phyloP scores from a whole-genome alignment of 108 stramenopile genomes.

The Stephanodiscus triporus region DNA sequence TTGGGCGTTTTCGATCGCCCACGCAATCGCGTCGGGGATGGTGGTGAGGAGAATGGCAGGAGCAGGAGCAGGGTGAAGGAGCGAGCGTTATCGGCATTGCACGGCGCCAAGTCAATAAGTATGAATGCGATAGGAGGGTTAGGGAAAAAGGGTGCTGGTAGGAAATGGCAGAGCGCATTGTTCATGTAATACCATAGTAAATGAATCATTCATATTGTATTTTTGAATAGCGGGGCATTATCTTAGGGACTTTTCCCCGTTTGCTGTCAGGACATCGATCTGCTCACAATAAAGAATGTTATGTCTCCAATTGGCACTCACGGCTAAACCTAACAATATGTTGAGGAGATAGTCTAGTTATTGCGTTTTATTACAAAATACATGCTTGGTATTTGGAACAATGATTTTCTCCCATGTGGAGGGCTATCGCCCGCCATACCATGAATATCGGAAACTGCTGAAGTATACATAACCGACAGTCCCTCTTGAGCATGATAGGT shows the following conservation, averaged over 20 bases:
- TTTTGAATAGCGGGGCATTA: too few species aligned
- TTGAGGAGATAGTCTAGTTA: too few species aligned
- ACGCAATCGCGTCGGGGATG: constrained; percentile 14
- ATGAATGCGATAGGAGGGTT: constrained; percentile 35
- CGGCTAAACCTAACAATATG: too few species aligned
- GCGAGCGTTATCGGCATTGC: constrained; percentile 12
- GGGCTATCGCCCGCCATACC: too few species aligned
- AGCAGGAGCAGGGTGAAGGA: constrained; percentile 13
- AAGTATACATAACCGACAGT: neutral
- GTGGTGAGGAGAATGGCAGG: neutral
- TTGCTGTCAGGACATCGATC: neutral
- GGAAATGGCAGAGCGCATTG: constrained; percentile 51
- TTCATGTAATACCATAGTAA: constrained; percentile 27
- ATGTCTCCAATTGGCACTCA: too few species aligned
- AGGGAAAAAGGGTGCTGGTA: constrained; percentile 33
- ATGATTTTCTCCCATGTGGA: too few species aligned
- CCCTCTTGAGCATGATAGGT: neutral
- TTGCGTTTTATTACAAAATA: too few species aligned
- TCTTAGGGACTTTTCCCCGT: neutral
- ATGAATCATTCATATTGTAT: neutral
- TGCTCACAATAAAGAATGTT: too few species aligned
- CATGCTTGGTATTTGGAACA: too few species aligned
- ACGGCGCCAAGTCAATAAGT: constrained; percentile 23
- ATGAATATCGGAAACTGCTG: neutral
- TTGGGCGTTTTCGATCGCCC: too few species aligned